phyloP scores from a whole-genome alignment of 495 filamentous ascomycete species.

The Aspergillus ellipticus region DNA sequence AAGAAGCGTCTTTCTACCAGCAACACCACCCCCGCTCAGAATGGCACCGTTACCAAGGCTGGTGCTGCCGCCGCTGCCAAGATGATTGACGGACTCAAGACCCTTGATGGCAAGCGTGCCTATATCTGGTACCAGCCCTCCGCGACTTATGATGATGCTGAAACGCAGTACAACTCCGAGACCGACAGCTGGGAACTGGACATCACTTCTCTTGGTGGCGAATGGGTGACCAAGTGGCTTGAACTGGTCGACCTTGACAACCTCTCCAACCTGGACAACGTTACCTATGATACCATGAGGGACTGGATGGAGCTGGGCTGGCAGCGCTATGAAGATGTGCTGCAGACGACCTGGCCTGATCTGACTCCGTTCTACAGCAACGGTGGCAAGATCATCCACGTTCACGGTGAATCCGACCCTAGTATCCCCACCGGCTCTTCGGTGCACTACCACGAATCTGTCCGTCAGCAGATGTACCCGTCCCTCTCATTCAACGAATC shows the following conservation, averaged over 20 bases:
- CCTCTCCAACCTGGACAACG: conserved; percentile 30
- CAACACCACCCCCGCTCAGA: conserved; percentile 27
- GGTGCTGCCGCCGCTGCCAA: conserved; percentile 29
- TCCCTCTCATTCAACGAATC: conserved; percentile 26
- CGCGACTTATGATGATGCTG: conserved; percentile 24
- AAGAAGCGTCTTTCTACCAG: conserved; percentile 30
- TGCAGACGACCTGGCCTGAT: conserved; percentile 41
- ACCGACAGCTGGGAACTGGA: conserved; percentile 19
- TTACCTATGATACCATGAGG: conserved; percentile 46
- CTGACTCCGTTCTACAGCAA: conserved; percentile 34
- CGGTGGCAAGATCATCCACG: conserved; percentile 47
- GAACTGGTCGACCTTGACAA: conserved; percentile 24
- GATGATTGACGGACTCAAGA: conserved; percentile 30
- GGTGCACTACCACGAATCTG: conserved; percentile 48
- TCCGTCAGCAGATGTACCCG: conserved; percentile 47
- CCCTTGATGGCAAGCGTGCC: conserved; percentile 26
- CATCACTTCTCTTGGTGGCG: conserved; percentile 23
- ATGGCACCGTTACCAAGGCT: conserved; percentile 25
- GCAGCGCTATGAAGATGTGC: conserved; percentile 23
- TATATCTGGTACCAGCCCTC: conserved; percentile 32
- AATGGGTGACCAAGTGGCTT: conserved; percentile 23
- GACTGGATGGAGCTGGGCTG: conserved; percentile 40
- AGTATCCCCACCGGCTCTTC: conserved; percentile 46
- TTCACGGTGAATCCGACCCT: conserved; percentile 50
- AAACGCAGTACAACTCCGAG: conserved; percentile 16